Percentiles rank a stretch among this genome's conserved stretches.
Conservation (phyloP, 164 flowering plant genomes). For the Berberis thunbergii region DNA sequence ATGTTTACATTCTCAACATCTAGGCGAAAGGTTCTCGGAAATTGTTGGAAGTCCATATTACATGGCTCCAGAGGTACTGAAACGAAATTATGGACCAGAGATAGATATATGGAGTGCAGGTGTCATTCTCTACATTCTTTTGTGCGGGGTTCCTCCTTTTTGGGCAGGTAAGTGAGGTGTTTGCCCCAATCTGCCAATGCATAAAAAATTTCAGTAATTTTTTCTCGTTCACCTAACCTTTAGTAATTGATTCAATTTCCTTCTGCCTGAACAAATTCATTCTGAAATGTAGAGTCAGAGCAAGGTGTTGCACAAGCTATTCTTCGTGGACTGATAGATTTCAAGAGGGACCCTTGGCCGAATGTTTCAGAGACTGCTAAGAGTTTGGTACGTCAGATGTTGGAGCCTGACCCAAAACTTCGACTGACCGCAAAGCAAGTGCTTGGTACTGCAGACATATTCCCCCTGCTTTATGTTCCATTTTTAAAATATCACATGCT, state of each 20-base stretch:
- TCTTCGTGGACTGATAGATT: conserved; percentile 82
- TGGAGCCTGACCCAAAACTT: conserved; percentile 88
- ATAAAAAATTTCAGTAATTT: not conserved
- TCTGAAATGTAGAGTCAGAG: conserved; percentile 61
- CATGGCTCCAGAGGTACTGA: conserved; percentile 58
- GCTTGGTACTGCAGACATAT: conserved; percentile 45
- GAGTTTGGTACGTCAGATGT: conserved; percentile 77
- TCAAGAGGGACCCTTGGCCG: conserved; percentile 96
- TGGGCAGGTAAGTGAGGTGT: conserved; percentile 67
- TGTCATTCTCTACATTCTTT: conserved; percentile 65
- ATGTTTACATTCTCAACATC: not conserved
- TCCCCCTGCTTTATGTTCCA: conserved; percentile 3
- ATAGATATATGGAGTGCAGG: conserved; percentile 98
- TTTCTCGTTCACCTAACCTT: not conserved
- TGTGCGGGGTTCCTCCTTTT: conserved; percentile 87
- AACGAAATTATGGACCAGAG: conserved; percentile 38
- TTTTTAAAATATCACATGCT: not conserved
- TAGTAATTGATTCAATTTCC: not conserved
- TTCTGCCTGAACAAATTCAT: conserved; percentile 9
- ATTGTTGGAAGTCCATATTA: conserved; percentile 98
- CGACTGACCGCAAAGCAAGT: conserved; percentile 88
- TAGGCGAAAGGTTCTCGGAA: conserved; percentile 88
- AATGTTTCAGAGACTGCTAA: conserved; percentile 83
- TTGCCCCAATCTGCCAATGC: not conserved
- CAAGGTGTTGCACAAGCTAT: conserved; percentile 98